Base-by-base conservation (phyloP, 2,329 filamentous ascomycete species). In the Chalara sp. region DNA sequence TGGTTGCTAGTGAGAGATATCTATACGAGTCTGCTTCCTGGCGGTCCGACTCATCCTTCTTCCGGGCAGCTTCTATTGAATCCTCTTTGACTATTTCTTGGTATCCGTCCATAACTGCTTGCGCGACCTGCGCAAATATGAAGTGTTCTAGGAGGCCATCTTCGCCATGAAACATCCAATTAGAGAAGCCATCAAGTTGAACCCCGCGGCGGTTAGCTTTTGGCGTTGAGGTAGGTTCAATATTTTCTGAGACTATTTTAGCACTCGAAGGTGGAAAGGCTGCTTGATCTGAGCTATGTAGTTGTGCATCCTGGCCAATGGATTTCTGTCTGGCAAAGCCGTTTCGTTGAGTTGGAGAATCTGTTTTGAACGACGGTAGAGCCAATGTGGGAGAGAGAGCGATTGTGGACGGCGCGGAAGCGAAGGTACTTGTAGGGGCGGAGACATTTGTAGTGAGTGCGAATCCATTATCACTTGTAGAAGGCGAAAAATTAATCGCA, bases 141-240 rank as follows among this genome's bases (percentile, higher is more conserved):
- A 67, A 67, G 33, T 67, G 61, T 21, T 67, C 64, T 11, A 67
- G 32, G n/a, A 67, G 49, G 8, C 65, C 65, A 32, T 59, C 58
- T 21, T 60, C 54, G 2, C 63, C 65, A 6, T 61, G 47, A 6
- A 55, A 44, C 43, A 61, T 41, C 65, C 65, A 67, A 29, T 62
- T 48, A 12, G 61, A 45, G 13, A 65, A 46, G 5, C 33, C 39
- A 32, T 47, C 51, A 21, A 60, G 47, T 44, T 48, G 46, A 13
- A 43, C 32, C 21, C 49, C 30, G 43, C 40, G 50, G 28, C 52
- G 37, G 31, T 31, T 35, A 39, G 30, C 43, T 13, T 5, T 21
- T 33, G 32, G 48, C 33, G 13, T 39, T 39, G 35, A 39, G 35
- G 3, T 39, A 21, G 13, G n/a, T 39, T 39, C 35, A 39, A 13